Conservation (phyloP, 179 eudicot species). For the Beta macrorhiza region DNA sequence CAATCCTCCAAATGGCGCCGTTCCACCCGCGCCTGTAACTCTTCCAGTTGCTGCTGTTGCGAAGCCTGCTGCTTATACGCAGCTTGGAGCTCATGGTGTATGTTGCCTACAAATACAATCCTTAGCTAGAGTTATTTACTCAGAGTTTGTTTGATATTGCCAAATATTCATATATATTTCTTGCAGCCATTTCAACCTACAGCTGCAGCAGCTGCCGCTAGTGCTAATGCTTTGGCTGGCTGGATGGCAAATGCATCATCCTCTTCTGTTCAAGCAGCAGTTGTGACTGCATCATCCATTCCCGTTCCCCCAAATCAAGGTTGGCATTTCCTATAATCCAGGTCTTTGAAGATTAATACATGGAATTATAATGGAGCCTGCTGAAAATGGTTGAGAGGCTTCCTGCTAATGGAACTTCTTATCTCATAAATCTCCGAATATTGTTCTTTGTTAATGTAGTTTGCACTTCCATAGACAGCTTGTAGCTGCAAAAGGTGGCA, state of each 20-base stretch:
- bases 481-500: constrained; percentile 4
- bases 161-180: background rate
- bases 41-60: constrained; percentile 69
- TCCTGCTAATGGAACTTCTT: background rate
- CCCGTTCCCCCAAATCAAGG: constrained; percentile 83
- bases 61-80: constrained; percentile 64
- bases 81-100: constrained; percentile 86
- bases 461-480: background rate
- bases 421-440: background rate
- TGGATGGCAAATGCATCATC: constrained; percentile 96
- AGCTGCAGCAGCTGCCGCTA: constrained; percentile 72
- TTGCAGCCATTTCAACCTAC: constrained; percentile 82
- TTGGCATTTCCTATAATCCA: constrained; percentile 21
- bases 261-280: constrained; percentile 94
- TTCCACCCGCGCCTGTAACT: constrained; percentile 63
- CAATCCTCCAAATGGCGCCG: constrained; percentile 71
- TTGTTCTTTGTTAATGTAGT: background rate
- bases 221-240: constrained; percentile 89
- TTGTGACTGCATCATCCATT: constrained; percentile 79
- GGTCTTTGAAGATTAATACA: background rate
- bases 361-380: background rate
- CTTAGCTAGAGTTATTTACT: background rate
- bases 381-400: background rate
- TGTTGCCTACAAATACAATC: constrained; percentile 10
- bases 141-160: background rate